phyloP scores from a whole-genome alignment of 169 alveolate genomes.

The Cyclospora cayetanensis region DNA sequence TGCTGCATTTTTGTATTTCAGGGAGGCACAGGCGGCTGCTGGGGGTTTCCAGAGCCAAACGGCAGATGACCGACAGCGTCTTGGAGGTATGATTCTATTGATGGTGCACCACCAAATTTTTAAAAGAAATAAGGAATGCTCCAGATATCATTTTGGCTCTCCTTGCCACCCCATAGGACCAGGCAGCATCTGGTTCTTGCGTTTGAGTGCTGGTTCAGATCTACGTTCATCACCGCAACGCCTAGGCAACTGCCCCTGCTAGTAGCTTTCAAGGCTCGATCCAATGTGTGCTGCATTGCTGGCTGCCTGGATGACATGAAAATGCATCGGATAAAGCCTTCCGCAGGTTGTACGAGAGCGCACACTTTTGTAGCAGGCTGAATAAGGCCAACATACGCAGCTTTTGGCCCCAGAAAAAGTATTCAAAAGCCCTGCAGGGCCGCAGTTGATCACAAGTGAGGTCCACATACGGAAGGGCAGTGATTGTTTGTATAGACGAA shows the following conservation, averaged over 20 bases:
- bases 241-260: not conserved
- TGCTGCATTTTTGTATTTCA: not conserved
- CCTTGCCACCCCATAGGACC: no score
- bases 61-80: not conserved
- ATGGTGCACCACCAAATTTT: no score
- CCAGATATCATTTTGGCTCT: not conserved
- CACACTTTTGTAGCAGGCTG: not conserved
- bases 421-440: no score
- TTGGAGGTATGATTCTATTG: no score
- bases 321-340: not conserved
- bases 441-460: no score
- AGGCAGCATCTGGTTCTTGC: not conserved
- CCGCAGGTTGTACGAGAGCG: not conserved
- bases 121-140: not conserved
- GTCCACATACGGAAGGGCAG: no score
- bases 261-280: not conserved
- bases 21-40: constrained; percentile 16
- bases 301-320: not conserved
- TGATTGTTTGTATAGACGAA: no score
- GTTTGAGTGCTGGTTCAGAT: not conserved
- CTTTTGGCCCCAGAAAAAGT: no score
- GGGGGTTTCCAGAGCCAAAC: not conserved
- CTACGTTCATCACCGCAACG: not conserved
- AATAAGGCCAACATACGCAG: not conserved
- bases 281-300: not conserved